phyloP scores from a whole-genome alignment of 768 basidiomycete species.

The Lactifluus piperatus region DNA sequence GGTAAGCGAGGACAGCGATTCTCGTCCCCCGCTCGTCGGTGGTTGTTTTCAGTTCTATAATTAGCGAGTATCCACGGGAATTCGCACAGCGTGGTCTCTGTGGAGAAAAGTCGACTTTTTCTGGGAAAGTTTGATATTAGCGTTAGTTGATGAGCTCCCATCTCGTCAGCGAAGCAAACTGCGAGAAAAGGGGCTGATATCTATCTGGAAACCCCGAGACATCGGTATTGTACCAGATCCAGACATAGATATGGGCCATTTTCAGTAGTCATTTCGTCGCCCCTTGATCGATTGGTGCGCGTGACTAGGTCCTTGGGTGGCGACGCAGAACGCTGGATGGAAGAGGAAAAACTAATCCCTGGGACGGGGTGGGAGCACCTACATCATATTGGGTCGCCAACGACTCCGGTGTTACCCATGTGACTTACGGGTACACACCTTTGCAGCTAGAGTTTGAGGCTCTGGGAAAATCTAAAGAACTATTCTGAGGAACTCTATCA shows the following conservation, averaged over 20 bases:
- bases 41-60: not conserved
- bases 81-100: not conserved
- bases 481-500: not conserved
- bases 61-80: not conserved
- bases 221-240: not conserved
- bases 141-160: not conserved
- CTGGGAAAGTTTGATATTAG: not conserved
- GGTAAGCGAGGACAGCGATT: not conserved
- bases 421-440: slow-evolving; percentile 2
- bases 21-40: not conserved
- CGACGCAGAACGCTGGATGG: not conserved
- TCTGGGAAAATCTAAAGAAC: not conserved
- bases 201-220: not conserved
- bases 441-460: not conserved
- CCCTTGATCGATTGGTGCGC: slow-evolving; percentile 1
- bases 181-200: not conserved
- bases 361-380: not conserved
- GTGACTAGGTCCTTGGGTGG: not conserved
- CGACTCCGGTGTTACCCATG: not conserved
- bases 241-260: not conserved
- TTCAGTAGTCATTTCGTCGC: not conserved
- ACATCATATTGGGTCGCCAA: not conserved
- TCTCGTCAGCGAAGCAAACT: not conserved
- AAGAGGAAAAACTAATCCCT: not conserved
- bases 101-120: not conserved